Evolutionary conservation across 2,329 filamentous ascomycete species (phyloP), one percentile per base, ranked within the genome.

Genomic region (Pyricularia pennisetigena): DNA sequence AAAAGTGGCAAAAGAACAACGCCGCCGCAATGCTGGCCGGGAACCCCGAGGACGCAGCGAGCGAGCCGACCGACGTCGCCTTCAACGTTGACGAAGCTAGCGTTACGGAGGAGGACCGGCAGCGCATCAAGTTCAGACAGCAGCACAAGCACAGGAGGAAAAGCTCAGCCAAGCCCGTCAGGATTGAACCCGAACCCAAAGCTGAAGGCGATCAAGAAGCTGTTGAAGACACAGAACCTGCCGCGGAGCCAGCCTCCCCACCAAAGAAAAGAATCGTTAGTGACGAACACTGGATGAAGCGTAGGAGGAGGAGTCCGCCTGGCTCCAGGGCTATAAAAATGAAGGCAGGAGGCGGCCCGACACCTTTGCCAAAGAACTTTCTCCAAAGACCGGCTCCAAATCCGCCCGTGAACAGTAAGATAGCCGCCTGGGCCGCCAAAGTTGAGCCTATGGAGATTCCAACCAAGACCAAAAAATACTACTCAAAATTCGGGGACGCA

Each of bases 261-360:
- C 94, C 94, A 20, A 93, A 92, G 79, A 97, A 97, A 83, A 88
- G 94, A 71, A 92, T 98, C 68, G 88, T 97, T 70, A 97, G 94
- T 76, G 94, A 98, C 79, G 90, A 91, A 68, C 92, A 97, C 79
- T 98, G 94, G 91, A 87, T 87, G 79, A 89, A 88, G 74, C 73
- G 74, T 69, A 77, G 79, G 76, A 85, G 82, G 69, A 84, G 82
- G 70, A 83, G 76, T 14, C 77, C 80, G 2, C 79, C 80, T 1
- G 77, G 78, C 69, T 71, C 70, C 32, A 64, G n/a, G 67, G 67
- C 68, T 16, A 69, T 57, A 67, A 73, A 75, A 23, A 76, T 74
- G 5, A 76, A 77, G 59, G 75, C 78, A 6, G 71, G 70, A 10
- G 66, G 32, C 2, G 67, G 66, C 0, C 71, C 74, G 14, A 72